phyloP scores from a whole-genome alignment of 306 rosid genomes.

The Gastrolobium villosum region DNA sequence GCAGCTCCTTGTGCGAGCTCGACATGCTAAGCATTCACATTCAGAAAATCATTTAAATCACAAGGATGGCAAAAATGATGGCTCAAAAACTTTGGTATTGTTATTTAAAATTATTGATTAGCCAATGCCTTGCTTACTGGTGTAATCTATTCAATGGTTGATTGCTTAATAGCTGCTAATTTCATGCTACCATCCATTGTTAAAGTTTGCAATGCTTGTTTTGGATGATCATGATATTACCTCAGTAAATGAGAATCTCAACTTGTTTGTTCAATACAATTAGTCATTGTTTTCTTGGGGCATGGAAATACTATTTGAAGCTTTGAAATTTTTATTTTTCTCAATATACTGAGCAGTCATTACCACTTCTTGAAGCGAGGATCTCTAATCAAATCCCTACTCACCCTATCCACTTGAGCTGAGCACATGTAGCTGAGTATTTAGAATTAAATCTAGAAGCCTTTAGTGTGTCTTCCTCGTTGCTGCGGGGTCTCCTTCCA shows the following conservation, averaged over 20 bases:
- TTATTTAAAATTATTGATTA: slow-evolving; percentile 35
- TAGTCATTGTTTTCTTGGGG: not conserved
- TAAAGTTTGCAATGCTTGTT: not conserved
- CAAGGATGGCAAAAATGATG: slow-evolving; percentile 45
- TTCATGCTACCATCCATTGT: not conserved
- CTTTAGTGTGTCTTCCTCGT: too few relatives aligned
- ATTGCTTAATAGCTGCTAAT: not conserved
- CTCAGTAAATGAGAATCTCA: not conserved
- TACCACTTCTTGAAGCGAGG: not conserved
- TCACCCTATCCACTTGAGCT: too few relatives aligned
- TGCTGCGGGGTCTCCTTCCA: too few relatives aligned
- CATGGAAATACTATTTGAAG: not conserved
- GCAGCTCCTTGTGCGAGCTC: slow-evolving; percentile 92
- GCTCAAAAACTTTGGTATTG: slow-evolving; percentile 61
- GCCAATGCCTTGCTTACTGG: not conserved
- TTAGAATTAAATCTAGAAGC: too few relatives aligned
- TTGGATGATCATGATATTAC: not conserved
- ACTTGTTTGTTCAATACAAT: slow-evolving; percentile 1
- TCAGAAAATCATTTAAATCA: slow-evolving; percentile 45
- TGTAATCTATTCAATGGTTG: not conserved
- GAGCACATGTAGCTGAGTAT: too few relatives aligned
- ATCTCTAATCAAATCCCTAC: not conserved
- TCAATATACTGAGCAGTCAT: not conserved
- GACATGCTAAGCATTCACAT: slow-evolving; percentile 55
- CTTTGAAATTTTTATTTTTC: too few relatives aligned